Base-by-base conservation (phyloP, 1,284 basidiomycete genomes). In the Blastosporella zonata region DNA sequence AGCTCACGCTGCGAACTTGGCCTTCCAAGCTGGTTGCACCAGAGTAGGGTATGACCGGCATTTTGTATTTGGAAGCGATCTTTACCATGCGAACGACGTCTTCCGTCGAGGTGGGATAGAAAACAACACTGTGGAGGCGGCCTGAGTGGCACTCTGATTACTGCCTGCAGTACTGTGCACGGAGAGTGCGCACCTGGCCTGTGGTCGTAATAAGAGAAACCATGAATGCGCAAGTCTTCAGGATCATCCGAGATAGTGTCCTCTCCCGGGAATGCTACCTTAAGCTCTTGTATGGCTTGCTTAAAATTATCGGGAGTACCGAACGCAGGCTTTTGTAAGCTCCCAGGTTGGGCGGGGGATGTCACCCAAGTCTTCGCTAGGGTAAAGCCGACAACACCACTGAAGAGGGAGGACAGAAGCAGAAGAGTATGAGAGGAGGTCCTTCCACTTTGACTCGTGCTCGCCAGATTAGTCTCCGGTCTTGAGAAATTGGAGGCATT, bases 11-110 rank as follows among this genome's bases (percentile, higher is more conserved):
- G 36, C 78, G 70, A 55, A 73, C 83, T 54, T 87, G 82, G 0
- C 85, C 85, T 60, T 87, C 82, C 21, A 87, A 62, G 60, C 72
- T 78, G 1, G 87, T 91, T 2, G 82, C 88, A 3, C 83, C 88
- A 2, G 80, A 78, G 59, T 81, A 88, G 0, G 87, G 77, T 1
- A 77, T 76, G n/a, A 91, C 62, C 0, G 89, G 87, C 65, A 90
- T 82, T n/a, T 70, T 67, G 62, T 82, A 81, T 59, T 79, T 77
- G 21, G 71, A 74, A 1, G 88, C 82, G 46, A 85, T 75, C 48
- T 82, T 79, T 53, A 87, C 81, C 34, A 87, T 76, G 51, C 73
- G 71, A 15, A 84, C 81, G 6, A 89, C 86, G 54, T 89, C 86
- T 54, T 84, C 79, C 0, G 87, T 89, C 3, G 67, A 69, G 21